Conservation (phyloP, 192 early-diverging fungal genomes). For the Geranomyces michiganensis region DNA sequence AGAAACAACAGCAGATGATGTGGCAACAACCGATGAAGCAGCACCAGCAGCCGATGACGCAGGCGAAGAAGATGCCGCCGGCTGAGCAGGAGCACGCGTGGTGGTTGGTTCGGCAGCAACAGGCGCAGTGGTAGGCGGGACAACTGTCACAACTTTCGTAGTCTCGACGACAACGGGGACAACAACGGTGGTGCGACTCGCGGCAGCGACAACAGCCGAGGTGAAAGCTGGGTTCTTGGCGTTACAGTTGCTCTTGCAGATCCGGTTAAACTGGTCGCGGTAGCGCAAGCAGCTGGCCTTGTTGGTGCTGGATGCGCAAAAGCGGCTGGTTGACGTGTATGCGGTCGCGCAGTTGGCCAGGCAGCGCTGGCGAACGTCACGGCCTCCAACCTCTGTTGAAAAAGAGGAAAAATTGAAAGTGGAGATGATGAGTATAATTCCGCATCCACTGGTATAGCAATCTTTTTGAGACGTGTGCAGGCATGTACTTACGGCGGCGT, state of each 20-base stretch:
- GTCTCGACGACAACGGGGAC: too few relatives aligned
- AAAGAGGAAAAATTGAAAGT: too few relatives aligned
- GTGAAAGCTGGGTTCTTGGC: constrained; percentile 11
- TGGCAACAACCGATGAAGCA: too few relatives aligned
- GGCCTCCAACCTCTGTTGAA: constrained; percentile 13
- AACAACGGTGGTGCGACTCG: background rate
- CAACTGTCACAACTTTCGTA: too few relatives aligned
- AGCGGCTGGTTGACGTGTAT: background rate
- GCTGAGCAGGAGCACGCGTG: background rate
- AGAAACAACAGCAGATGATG: background rate
- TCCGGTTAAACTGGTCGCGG: constrained; percentile 11
- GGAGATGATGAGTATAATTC: too few relatives aligned
- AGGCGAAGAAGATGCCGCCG: too few relatives aligned
- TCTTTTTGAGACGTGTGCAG: too few relatives aligned
- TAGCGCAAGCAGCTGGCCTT: background rate
- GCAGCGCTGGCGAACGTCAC: constrained; percentile 1
- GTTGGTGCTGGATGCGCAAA: background rate
- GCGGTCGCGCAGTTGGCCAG: constrained; percentile 2
- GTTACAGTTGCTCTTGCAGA: constrained; percentile 16
- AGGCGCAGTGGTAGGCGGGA: background rate
- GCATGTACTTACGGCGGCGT: background rate
- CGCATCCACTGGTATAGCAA: too few relatives aligned
- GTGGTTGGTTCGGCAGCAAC: background rate
- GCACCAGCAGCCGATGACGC: too few relatives aligned
- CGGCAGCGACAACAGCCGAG: constrained; percentile 10